A percentile compares a stretch with the other conserved stretches of the same genome.
Evolutionary conservation across 2,329 filamentous ascomycete genomes (phyloP).

Genomic region (Chrysoporthe cubensis): DNA sequence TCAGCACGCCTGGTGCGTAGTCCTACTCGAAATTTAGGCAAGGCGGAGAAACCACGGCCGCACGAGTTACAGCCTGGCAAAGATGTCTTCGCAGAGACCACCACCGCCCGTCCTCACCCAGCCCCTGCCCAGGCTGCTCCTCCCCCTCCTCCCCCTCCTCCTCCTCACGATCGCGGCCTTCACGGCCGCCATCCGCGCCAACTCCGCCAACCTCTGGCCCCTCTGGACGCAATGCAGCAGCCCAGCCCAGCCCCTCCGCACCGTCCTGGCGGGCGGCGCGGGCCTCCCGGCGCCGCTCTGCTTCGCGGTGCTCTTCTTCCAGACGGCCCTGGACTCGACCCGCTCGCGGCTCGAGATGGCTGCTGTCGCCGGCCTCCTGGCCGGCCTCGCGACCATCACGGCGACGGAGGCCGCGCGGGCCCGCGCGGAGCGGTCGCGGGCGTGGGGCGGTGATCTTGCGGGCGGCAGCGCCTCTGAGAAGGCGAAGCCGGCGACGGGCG

Average conservation of each 20-base stretch:
- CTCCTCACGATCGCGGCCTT: slow-evolving; percentile 12
- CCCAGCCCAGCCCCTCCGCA: too few species aligned
- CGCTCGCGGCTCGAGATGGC: slow-evolving; percentile 7
- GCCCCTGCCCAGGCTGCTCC: background rate
- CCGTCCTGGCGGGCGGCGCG: background rate
- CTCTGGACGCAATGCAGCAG: slow-evolving; percentile 11
- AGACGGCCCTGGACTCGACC: slow-evolving; percentile 13
- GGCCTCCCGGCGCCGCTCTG: background rate
- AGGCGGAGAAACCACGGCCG: too few species aligned
- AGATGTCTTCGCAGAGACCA: background rate
- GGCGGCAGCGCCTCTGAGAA: background rate
- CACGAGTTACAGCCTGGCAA: too few species aligned
- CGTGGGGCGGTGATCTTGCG: background rate
- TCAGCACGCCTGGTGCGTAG: background rate
- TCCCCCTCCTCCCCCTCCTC: background rate
- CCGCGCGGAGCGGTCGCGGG: too few species aligned
- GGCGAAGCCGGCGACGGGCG: background rate
- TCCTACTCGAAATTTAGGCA: too few species aligned
- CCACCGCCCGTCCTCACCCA: background rate
- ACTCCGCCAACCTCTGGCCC: background rate
- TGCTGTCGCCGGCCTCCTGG: slow-evolving; percentile 6
- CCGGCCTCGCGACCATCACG: slow-evolving; percentile 14
- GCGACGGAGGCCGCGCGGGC: background rate
- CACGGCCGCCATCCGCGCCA: background rate
- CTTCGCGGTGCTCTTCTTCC: slow-evolving; percentile 16